These are phyloP conservation scores for Candida verbasci DNA, from an alignment of 805 yeast species.

Conservation along the genomic window DNA sequence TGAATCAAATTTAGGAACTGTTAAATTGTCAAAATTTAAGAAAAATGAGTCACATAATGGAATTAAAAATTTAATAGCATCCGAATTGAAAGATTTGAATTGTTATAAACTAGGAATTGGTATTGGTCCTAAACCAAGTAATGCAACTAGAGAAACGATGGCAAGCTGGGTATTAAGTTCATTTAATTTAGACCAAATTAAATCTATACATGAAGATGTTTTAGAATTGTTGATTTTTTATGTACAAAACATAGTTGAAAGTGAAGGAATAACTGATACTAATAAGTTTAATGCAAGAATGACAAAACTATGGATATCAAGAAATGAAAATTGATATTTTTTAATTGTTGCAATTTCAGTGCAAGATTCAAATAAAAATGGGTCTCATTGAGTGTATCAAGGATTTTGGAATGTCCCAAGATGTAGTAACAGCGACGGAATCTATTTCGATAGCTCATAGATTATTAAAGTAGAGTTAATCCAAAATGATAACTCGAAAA, in stretches of 20 bases:
- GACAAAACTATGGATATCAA: slow-evolving; percentile 7
- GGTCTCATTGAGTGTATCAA: too few species aligned
- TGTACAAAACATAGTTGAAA: slow-evolving; percentile 18
- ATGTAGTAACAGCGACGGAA: too few species aligned
- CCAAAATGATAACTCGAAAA: too few species aligned
- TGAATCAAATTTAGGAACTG: slow-evolving; percentile 27
- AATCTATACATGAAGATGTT: slow-evolving; percentile 11
- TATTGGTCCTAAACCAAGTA: slow-evolving; percentile 40
- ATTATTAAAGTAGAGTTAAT: too few species aligned
- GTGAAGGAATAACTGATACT: slow-evolving; percentile 19
- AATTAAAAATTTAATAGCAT: slow-evolving; percentile 18
- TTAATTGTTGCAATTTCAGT: background rate
- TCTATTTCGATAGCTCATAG: too few species aligned
- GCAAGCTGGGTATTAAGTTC: slow-evolving; percentile 38
- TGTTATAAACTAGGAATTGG: slow-evolving; percentile 34
- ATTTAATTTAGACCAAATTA: slow-evolving; percentile 23
- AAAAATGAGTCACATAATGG: slow-evolving; percentile 40
- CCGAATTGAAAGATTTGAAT: slow-evolving; percentile 7
- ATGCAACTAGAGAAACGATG: slow-evolving; percentile 30
- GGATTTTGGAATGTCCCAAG: too few species aligned
- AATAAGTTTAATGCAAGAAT: slow-evolving; percentile 22
- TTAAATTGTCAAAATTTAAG: slow-evolving; percentile 25
- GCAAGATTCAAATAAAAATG: too few species aligned
- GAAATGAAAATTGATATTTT: background rate
- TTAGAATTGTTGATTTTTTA: slow-evolving; percentile 14